Evolutionary conservation across 139 green algal genomes (phyloP), one percentile per base, ranked within the genome.

Genomic region (Pleodorina starrii): DNA sequence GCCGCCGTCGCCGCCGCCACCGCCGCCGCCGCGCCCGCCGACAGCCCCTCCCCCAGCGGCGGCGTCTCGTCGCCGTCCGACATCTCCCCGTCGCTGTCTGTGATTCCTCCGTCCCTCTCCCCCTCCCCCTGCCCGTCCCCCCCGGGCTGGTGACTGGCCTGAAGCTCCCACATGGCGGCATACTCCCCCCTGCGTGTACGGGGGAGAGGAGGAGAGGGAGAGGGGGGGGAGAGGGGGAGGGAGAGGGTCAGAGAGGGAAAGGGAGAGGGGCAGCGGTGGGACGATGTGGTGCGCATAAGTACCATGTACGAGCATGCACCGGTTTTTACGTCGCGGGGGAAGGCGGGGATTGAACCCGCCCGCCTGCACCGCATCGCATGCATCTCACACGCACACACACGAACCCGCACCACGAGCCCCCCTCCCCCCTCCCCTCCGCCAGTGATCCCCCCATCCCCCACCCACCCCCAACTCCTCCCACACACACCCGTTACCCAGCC

Each of bases 131-230:
- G 43, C 42, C 5, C 19, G 7, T 14, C 25, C 42, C 2, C 42
- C 29, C 21, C 23, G 57, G 14, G 21, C 72, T 44, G 40, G 59
- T 87, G 38, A 32, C 82, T 69, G 36, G 68, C 90, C 63, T 94
- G 92, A 60, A 89, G 69, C 60, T 89, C 84, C 92, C 92, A 94
- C 90, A 93, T 93, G 23, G 84, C 66, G 16, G 40, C 29, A 85
- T 95, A 95, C 73, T 93, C 88, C 10, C 93, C 93, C 57, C 87
- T 66, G 66, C 27, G 42, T 21, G 27, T 6, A 29, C 73, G 40
- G 19, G 3, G 40, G 38, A 0, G 21, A 27, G 51, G 35, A 5
- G 16, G 23, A 4, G 77, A 10, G 6, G 48, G 36, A 72, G 23
- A 32, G 29, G 32, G 2, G 46, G 75, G 12, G 10, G 29, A 16